A percentile compares a stretch with the other conserved stretches of the same genome.
Evolutionary conservation across 2,329 filamentous ascomycete species (phyloP).

Genomic region (Xylariales sp.): DNA sequence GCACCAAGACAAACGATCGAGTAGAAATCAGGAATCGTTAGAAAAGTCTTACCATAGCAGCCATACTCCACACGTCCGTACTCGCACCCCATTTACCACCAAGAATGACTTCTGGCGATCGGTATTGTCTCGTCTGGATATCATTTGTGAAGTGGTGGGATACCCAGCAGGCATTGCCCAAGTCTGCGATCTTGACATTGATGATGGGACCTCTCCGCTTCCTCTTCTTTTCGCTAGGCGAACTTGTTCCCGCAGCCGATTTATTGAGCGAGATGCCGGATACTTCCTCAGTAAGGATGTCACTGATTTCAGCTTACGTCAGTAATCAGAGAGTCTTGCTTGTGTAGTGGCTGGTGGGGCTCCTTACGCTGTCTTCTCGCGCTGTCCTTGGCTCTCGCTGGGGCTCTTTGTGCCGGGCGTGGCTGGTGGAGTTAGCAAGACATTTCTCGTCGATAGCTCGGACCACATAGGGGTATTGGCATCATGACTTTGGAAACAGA

Average conservation of each 20-base stretch:
- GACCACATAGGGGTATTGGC: not conserved
- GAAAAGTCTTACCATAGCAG: constrained; percentile 98
- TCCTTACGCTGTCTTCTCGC: constrained; percentile 90
- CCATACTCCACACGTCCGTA: constrained; percentile 99
- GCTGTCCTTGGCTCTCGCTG: constrained; percentile 69
- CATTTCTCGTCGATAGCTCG: not conserved
- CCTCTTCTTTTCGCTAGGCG: constrained; percentile 59
- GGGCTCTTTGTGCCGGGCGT: constrained; percentile 45
- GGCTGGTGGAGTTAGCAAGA: constrained; percentile 25
- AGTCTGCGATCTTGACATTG: constrained; percentile 97
- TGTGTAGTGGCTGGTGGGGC: constrained; percentile 10
- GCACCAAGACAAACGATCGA: no score
- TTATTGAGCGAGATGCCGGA: constrained; percentile 93
- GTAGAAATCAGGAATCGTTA: no score
- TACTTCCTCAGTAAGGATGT: constrained; percentile 86
- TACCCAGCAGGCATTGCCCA: constrained; percentile 98
- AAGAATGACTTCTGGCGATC: constrained; percentile 93
- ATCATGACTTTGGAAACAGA: not conserved
- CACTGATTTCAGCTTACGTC: constrained; percentile 43
- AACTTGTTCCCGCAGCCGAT: constrained; percentile 33
- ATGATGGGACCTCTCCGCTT: constrained; percentile 62
- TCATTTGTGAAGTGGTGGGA: constrained; percentile 99
- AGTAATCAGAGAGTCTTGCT: not conserved
- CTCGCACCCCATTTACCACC: constrained; percentile 99
- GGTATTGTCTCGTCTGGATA: constrained; percentile 95